Evolutionary conservation across 2,329 filamentous ascomycete genomes (phyloP).

Genomic region (Grosmannia huntii): DNA sequence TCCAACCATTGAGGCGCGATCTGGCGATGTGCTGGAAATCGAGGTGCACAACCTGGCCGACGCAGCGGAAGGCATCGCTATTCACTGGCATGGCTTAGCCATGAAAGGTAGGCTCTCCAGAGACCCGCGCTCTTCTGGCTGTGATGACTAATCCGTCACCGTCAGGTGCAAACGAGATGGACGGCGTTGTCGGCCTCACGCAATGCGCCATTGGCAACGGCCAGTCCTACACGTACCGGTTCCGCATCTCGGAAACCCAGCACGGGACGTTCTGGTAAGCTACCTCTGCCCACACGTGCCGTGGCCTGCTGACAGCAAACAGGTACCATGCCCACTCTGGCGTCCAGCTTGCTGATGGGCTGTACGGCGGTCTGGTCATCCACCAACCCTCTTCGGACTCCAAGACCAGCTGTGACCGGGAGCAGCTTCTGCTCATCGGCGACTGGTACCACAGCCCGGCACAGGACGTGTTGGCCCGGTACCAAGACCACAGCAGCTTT

Average conservation of each 20-base stretch:
- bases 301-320: not conserved
- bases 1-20: constrained; percentile 4
- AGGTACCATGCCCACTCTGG: constrained; percentile 6
- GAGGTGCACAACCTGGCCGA: constrained; percentile 2
- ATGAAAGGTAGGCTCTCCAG: not conserved
- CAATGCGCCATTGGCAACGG: constrained; percentile 55
- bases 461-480: not conserved
- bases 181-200: constrained; percentile 51
- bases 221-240: constrained; percentile 52
- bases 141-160: too few species aligned
- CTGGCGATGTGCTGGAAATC: constrained; percentile 4
- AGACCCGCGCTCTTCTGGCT: too few species aligned
- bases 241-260: constrained; percentile 34
- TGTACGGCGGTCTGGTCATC: constrained; percentile 5
- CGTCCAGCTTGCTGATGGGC: constrained; percentile 5
- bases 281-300: not conserved
- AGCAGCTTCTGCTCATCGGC: constrained; percentile 4
- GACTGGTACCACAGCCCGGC: constrained; percentile 6
- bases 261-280: constrained; percentile 56
- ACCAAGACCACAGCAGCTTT: not conserved
- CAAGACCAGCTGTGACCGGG: not conserved
- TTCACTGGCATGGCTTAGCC: constrained; percentile 5
- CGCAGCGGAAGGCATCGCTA: not conserved
- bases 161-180: constrained; percentile 43
- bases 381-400: not conserved